Conservation (phyloP, 352 stramenopile genomes). For the Pythium aquatile region DNA sequence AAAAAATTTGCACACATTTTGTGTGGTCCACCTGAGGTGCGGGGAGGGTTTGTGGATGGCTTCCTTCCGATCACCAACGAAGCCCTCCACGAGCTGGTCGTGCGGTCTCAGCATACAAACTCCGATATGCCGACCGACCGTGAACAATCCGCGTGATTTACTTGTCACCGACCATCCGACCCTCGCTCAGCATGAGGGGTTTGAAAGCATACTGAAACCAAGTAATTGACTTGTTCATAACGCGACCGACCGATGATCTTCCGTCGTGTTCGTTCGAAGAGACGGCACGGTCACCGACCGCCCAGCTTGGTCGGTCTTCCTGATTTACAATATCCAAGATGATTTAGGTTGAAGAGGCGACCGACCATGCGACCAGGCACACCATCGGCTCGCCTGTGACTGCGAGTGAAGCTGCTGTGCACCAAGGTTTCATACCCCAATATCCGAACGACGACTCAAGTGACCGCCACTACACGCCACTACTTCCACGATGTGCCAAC, state of each 20-base stretch:
- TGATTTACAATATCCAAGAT: constrained; percentile 10
- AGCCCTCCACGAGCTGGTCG: constrained; percentile 5
- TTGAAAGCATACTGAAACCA: constrained; percentile 1
- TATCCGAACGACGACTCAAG: neutral
- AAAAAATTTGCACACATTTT: neutral
- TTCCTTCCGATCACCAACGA: constrained; percentile 24
- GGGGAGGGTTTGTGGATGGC: neutral
- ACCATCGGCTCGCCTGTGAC: neutral
- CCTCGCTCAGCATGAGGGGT: neutral
- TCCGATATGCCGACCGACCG: constrained; percentile 15
- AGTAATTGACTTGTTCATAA: neutral
- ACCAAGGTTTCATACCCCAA: constrained; percentile 5
- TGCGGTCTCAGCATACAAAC: constrained; percentile 5
- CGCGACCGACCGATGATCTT: constrained; percentile 27
- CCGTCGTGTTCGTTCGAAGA: constrained; percentile 22
- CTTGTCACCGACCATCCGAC: constrained; percentile 11
- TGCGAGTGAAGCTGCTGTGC: neutral
- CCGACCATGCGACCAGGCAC: neutral
- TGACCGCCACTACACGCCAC: neutral
- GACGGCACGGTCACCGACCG: constrained; percentile 16
- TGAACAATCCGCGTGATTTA: constrained; percentile 1
- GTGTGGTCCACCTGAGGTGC: constrained; percentile 8
- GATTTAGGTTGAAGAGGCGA: neutral
- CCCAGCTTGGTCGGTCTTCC: neutral
- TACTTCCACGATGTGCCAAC: constrained; percentile 14